phyloP scores from a whole-genome alignment of 768 basidiomycete species.

The Lyophyllum atratum region DNA sequence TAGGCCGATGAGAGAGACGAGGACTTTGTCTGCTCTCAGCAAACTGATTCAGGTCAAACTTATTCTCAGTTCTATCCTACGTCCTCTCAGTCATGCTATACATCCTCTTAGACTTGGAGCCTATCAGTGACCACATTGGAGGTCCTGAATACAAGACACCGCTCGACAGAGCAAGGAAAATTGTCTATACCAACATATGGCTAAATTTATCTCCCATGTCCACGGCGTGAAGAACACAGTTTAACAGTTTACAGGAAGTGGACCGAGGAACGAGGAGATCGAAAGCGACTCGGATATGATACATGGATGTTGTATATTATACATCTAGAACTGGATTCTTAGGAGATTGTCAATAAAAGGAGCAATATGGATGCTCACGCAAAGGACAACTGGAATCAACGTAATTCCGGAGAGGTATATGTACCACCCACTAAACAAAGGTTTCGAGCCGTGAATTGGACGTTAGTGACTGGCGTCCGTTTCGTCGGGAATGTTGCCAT shows the following conservation, averaged over 20 bases:
- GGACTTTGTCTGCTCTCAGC: slow-evolving; percentile 5
- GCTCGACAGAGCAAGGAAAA: neutral
- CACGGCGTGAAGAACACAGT: neutral
- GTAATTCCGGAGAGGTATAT: slow-evolving; percentile 61
- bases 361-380: neutral
- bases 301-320: slow-evolving; percentile 1
- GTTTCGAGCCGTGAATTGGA: slow-evolving; percentile 94
- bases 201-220: neutral
- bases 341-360: neutral
- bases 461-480: slow-evolving; percentile 88
- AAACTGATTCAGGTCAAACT: neutral
- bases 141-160: neutral
- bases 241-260: neutral
- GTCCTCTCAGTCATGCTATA: neutral
- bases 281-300: neutral
- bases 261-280: neutral
- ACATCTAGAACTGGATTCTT: neutral
- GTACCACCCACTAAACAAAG: slow-evolving; percentile 86
- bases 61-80: neutral
- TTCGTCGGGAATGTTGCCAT: slow-evolving; percentile 94
- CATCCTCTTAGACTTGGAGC: neutral
- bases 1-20: neutral
- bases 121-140: neutral
- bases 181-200: neutral
- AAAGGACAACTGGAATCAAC: slow-evolving; percentile 27